Evolutionary conservation across 108 stramenopile genomes (phyloP), one percentile per base, ranked within the genome.

Genomic region (Skeletonema marinoi): DNA sequence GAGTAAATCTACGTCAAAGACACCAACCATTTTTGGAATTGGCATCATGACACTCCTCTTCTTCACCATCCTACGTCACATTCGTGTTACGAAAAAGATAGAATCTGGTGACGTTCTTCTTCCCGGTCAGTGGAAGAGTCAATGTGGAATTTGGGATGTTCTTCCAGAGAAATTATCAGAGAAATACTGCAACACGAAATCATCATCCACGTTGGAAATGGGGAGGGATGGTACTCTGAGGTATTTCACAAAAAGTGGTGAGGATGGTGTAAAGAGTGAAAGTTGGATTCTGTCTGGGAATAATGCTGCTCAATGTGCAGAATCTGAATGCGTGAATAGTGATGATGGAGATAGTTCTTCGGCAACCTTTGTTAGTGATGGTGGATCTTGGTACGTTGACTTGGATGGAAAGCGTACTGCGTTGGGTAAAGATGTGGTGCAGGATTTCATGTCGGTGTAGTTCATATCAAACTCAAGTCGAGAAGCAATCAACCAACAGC

Each of bases 61-160:
- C 17, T 42, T 63, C 51, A 60, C 70, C 29, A 58, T 41, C 32
- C 29, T 59, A 71, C 50, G 58, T 13, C 78, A 78, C 61, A 29
- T 71, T 25, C 70, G 65, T 32, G 54, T 71, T 13, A 66, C 70
- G 30, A n/a, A 60, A 46, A 70, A 64, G 35, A 58, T 78, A 38
- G 56, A 60, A 59, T 66, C 54, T 31, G 64, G 70, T 4, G 42
- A 65, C 33, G 51, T 78, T 13, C 70, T 78, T 25, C 56, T 71
- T 42, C 70, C 65, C 4, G 78, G 78, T 46, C 32, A 78, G 62
- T 78, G 78, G 78, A 78, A 71, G 36, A 78, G 78, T 71, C 51
- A 46, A 60, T 78, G 78, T 56, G 78, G 78, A 14, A 71, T 78
- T 33, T 78, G 46, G 21, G 78, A 78, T n/a, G 9, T 71, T 32